Evolutionary conservation across 306 rosid species (phyloP).

Genomic region (Mucuna pruriens): DNA sequence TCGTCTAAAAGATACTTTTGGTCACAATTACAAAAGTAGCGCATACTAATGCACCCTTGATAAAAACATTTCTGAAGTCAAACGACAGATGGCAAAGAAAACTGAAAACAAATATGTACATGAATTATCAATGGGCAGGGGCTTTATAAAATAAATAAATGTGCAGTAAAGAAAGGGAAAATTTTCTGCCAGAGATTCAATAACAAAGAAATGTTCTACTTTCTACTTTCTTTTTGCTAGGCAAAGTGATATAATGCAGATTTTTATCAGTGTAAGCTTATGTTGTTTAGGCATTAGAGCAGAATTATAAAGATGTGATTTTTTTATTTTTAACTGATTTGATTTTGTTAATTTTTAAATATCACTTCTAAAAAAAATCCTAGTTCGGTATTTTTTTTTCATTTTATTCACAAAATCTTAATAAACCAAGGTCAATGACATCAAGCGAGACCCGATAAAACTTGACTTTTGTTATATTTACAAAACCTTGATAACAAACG

Average conservation of each 20-base stretch:
- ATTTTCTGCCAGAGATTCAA: background rate
- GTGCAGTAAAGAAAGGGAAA: background rate
- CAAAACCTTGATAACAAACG: background rate
- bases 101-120: background rate
- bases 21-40: background rate
- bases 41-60: background rate
- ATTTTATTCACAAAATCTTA: too few relatives aligned
- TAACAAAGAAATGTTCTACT: background rate
- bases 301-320: background rate
- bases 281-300: constrained; percentile 3
- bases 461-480: background rate
- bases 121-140: background rate
- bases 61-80: background rate
- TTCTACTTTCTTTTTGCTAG: background rate
- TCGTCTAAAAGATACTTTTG: background rate
- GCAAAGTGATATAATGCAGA: background rate
- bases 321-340: background rate
- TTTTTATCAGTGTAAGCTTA: background rate
- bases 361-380: background rate
- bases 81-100: background rate
- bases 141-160: background rate
- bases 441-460: background rate
- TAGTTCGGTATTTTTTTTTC: too few relatives aligned
- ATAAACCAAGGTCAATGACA: background rate
- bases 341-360: background rate